Evolutionary conservation across 2,329 filamentous ascomycete species (phyloP).

Genomic region (Nectriaceae sp.): DNA sequence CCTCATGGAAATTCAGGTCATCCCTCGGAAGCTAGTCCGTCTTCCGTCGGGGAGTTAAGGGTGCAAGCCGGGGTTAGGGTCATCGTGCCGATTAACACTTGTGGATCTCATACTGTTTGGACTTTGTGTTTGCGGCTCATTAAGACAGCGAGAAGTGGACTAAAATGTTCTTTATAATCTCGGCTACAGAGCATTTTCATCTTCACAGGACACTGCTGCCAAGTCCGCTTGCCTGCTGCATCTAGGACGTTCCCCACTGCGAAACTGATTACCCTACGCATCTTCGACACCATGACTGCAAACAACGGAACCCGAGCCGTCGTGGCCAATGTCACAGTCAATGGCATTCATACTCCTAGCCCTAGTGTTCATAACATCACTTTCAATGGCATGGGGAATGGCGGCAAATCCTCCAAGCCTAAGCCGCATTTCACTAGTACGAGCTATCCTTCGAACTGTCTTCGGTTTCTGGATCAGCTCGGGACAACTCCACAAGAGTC

Average conservation of each 20-base stretch:
- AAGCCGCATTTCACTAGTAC: neutral
- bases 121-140: no score
- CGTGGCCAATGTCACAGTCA: neutral
- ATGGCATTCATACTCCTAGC: neutral
- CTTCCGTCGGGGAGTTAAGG: neutral
- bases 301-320: neutral
- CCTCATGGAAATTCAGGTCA: no score
- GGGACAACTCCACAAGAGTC: neutral
- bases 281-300: neutral
- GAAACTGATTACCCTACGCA: no score
- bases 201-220: no score
- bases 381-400: no score
- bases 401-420: neutral
- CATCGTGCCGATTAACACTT: neutral
- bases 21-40: no score
- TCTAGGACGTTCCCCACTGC: no score
- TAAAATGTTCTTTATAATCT: neutral
- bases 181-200: no score
- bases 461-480: neutral
- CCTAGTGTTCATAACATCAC: no score
- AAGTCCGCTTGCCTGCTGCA: no score
- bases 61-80: neutral
- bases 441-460: neutral
- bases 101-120: no score
- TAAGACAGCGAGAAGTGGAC: no score